Evolutionary conservation across 1,139 yeast genomes (phyloP), one percentile per base, ranked within the genome.

Genomic region (Zygosaccharomyces pseudobailii): DNA sequence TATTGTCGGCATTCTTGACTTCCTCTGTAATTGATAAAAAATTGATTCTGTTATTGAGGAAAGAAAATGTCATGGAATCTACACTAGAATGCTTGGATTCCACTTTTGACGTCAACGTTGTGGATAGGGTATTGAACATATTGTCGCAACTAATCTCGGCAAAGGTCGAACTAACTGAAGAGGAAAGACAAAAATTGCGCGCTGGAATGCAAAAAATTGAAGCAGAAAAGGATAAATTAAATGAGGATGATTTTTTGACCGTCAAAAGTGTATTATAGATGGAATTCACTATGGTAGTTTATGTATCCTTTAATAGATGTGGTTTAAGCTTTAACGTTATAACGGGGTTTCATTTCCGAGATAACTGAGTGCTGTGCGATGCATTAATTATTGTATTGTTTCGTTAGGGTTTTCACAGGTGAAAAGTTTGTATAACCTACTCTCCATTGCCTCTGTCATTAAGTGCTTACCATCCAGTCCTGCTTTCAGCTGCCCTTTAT

Each of bases 111-210:
- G 59, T 77, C 13, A 78, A 79, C 20, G 71, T 83, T 39, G 71
- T 80, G 28, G 94, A 86, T 56, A 82, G 82, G 66, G 73, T 80
- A 0, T 67, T 85, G 52, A 75, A 75, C 51, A 71, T 84, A 31
- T 58, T 85, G 20, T 63, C 74, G 1, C 75, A 76, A 36, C 70
- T 85, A 54, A 67, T 75, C 25, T 57, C 70, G 7, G 68, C 72
- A 43, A 75, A 76, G 4, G 74, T 71, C 59, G 58, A 69, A 47
- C 84, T 84, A 55, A 68, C 70, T 21, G 66, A 67, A 0, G 68
- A 60, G 0, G 92, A 87, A 58, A 50, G 73, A 37, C 57, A 57
- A 1, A 62, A 65, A 31, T 70, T 83, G 40, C 58, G 66, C 17
- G 55, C 58, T n/a, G 74, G 75, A 5, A 68, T 80, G 40, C 59